phyloP scores from a whole-genome alignment of 108 stramenopile genomes.

The Pseudonitzschia multiseries region DNA sequence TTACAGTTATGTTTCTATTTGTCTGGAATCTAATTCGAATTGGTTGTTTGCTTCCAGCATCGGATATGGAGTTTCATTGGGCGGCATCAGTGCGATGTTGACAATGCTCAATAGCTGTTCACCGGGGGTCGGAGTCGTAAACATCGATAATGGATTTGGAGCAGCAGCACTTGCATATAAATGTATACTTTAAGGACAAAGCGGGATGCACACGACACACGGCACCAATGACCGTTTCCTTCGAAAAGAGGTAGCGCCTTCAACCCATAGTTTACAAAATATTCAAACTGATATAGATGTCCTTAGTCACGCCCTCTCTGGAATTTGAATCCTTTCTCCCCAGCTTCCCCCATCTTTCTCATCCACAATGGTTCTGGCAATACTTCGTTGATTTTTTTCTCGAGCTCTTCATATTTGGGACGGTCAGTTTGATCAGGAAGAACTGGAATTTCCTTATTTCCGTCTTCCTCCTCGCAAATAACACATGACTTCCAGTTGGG shows the following conservation, averaged over 20 bases:
- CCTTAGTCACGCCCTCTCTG: slow-evolving; percentile 32
- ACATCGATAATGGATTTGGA: slow-evolving; percentile 97
- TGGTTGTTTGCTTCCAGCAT: slow-evolving; percentile 28
- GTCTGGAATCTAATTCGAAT: background rate
- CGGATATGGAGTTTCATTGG: slow-evolving; percentile 92
- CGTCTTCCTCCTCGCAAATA: slow-evolving; percentile 42
- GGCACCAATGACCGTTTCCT: background rate
- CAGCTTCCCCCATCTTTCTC: slow-evolving; percentile 64
- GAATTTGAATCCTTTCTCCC: slow-evolving; percentile 63
- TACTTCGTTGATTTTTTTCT: slow-evolving; percentile 61
- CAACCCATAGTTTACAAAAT: background rate
- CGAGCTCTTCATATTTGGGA: slow-evolving; percentile 52
- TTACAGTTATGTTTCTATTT: slow-evolving; percentile 1
- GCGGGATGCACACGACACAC: background rate
- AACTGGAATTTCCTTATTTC: slow-evolving; percentile 42
- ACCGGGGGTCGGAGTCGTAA: slow-evolving; percentile 94
- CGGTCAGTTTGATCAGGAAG: slow-evolving; percentile 31
- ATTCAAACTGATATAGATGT: background rate
- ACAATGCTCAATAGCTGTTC: slow-evolving; percentile 97
- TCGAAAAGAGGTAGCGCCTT: background rate
- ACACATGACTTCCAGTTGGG: slow-evolving; percentile 53
- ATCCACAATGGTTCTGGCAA: slow-evolving; percentile 71
- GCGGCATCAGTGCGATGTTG: slow-evolving; percentile 88
- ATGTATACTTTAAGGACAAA: slow-evolving; percentile 21
- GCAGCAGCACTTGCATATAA: slow-evolving; percentile 93